Conservation (phyloP, 176 grass and related monocot genomes). For the Avena sativa region DNA sequence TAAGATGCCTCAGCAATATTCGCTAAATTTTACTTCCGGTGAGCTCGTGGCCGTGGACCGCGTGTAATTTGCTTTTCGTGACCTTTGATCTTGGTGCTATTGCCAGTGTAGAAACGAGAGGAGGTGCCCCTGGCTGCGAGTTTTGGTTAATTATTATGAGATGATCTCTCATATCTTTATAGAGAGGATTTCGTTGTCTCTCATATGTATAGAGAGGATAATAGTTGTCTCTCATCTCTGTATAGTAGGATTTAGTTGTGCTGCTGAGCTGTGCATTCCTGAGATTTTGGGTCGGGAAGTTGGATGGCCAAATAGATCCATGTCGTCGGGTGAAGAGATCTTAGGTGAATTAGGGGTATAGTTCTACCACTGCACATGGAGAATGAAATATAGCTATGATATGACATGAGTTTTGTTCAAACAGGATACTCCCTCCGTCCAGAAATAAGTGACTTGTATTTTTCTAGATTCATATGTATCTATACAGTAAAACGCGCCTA, state of each 20-base stretch:
- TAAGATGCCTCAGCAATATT: slow-evolving; percentile 26
- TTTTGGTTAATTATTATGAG: slow-evolving; percentile 19
- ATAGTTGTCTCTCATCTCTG: not conserved
- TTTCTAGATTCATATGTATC: no score
- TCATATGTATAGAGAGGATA: no score
- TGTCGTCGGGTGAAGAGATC: not conserved
- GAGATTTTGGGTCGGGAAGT: not conserved
- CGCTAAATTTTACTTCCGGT: not conserved
- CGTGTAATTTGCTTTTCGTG: not conserved
- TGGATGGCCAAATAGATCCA: not conserved
- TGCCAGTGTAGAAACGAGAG: not conserved
- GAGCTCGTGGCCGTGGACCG: not conserved
- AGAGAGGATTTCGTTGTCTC: not conserved
- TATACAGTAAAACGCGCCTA: no score
- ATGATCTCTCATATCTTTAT: slow-evolving; percentile 2
- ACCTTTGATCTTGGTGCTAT: not conserved
- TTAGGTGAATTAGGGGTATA: not conserved
- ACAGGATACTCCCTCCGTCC: no score
- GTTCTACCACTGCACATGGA: not conserved
- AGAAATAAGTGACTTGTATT: no score
- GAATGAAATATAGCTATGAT: not conserved
- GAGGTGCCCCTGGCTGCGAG: not conserved
- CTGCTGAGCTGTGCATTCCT: not conserved
- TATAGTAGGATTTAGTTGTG: not conserved
- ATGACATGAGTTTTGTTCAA: not conserved